Conservation (phyloP, 768 basidiomycete species). For the Lactarius trivialis region DNA sequence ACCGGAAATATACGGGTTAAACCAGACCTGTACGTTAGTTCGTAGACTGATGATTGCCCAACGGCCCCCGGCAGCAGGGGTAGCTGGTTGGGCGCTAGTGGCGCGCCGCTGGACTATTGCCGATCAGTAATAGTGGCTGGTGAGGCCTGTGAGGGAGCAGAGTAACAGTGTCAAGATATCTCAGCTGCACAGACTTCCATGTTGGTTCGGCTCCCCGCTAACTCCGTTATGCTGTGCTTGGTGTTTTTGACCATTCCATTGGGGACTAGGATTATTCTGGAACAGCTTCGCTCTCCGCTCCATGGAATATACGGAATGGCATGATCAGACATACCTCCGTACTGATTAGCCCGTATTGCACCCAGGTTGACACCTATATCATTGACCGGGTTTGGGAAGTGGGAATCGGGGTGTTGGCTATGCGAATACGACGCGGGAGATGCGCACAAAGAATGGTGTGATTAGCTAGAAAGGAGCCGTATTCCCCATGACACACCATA, state of each 20-base stretch:
- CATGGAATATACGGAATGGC: background rate
- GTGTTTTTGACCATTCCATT: background rate
- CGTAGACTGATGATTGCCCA: background rate
- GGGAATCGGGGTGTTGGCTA: background rate
- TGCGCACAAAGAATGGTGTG: background rate
- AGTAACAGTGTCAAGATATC: background rate
- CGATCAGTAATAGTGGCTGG: background rate
- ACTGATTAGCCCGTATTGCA: background rate
- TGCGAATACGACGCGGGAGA: background rate
- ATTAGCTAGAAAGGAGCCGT: background rate
- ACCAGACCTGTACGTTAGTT: background rate
- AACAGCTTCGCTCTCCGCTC: background rate
- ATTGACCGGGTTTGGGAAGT: background rate
- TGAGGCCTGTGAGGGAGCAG: background rate
- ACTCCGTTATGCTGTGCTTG: background rate
- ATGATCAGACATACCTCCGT: background rate
- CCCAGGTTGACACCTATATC: background rate
- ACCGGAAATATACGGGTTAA: background rate
- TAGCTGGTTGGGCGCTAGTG: background rate
- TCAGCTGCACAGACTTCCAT: background rate
- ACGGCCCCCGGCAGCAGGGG: background rate
- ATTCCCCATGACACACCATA: background rate
- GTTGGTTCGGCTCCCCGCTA: too few species aligned
- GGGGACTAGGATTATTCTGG: background rate
- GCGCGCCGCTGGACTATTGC: background rate